These are phyloP conservation scores for Allantophomopsis cytisporea DNA, from an alignment of 2,329 filamentous ascomycete genomes.

Conservation along the genomic window DNA sequence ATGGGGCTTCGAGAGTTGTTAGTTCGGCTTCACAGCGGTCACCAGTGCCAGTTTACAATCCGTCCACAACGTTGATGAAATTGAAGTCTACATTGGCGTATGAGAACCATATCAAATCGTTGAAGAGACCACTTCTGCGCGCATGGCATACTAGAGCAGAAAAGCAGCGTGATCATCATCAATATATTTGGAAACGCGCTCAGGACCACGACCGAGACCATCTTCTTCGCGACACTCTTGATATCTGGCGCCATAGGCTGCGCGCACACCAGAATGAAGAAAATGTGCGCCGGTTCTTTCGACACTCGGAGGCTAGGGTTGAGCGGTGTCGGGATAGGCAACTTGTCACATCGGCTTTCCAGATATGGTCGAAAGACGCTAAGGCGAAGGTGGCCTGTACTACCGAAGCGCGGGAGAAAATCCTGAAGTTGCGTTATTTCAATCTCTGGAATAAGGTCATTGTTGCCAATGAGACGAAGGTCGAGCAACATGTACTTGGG, in stretches of 20 bases:
- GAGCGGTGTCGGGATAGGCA: slow-evolving; percentile 50
- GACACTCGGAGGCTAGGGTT: slow-evolving; percentile 43
- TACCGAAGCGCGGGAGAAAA: slow-evolving; percentile 53
- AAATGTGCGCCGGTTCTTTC: slow-evolving; percentile 25
- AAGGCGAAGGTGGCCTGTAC: slow-evolving; percentile 53
- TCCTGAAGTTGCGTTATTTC: slow-evolving; percentile 56
- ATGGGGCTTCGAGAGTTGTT: too few relatives aligned
- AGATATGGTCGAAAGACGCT: slow-evolving; percentile 54
- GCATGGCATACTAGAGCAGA: too few relatives aligned
- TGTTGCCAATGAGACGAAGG: slow-evolving; percentile 23
- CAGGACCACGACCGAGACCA: slow-evolving; percentile 28
- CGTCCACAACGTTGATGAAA: too few relatives aligned
- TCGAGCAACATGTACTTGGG: slow-evolving; percentile 32
- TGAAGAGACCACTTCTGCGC: too few relatives aligned
- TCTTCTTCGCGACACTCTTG: slow-evolving; percentile 36
- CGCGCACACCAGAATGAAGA: too few relatives aligned
- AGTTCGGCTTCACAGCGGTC: too few relatives aligned
- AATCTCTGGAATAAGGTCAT: slow-evolving; percentile 56
- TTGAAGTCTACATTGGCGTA: too few relatives aligned
- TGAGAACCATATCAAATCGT: too few relatives aligned
- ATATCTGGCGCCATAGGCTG: slow-evolving; percentile 24
- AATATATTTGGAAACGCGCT: too few relatives aligned
- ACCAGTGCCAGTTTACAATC: too few relatives aligned
- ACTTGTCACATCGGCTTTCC: slow-evolving; percentile 49
- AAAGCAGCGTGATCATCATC: too few relatives aligned